Conservation (phyloP, 192 early-diverging fungal species). For the Entomortierella parvispora region DNA sequence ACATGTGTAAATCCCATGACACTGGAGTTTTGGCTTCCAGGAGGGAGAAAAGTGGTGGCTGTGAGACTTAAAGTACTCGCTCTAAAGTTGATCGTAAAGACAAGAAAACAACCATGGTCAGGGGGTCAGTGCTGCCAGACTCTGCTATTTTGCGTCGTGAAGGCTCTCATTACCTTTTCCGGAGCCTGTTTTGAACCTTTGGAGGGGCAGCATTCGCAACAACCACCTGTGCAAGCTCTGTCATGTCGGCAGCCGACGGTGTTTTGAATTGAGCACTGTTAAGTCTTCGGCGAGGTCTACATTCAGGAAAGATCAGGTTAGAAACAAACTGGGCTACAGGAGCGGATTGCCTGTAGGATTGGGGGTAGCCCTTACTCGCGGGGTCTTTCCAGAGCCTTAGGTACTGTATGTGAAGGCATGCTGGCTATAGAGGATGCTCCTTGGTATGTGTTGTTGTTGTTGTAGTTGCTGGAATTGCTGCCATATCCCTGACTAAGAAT, state of each 20-base stretch:
- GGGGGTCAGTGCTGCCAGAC: background rate
- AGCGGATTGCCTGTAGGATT: background rate
- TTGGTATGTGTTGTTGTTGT: too few relatives aligned
- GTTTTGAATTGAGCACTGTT: constrained; percentile 51
- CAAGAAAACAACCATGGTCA: background rate
- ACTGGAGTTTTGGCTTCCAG: background rate
- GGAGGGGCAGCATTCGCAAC: constrained; percentile 41
- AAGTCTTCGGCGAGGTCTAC: constrained; percentile 32
- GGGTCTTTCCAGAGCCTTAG: constrained; percentile 6
- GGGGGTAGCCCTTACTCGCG: constrained; percentile 20
- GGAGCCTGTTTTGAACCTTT: constrained; percentile 41
- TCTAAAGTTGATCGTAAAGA: constrained; percentile 1
- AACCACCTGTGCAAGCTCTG: constrained; percentile 29
- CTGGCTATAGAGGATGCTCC: too few relatives aligned
- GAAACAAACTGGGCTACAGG: background rate
- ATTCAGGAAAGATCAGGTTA: background rate
- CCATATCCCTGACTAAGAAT: too few relatives aligned
- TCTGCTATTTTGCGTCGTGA: background rate
- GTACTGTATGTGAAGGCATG: too few relatives aligned
- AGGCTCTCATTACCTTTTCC: constrained; percentile 36
- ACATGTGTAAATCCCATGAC: background rate
- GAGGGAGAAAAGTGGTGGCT: constrained; percentile 23
- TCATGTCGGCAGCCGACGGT: constrained; percentile 25
- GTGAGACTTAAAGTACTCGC: constrained; percentile 47
- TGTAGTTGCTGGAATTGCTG: too few relatives aligned